Percentiles rank a stretch among this genome's conserved stretches.
phyloP scores from a whole-genome alignment of 768 basidiomycete genomes.

The Cystobasidium onofrii region DNA sequence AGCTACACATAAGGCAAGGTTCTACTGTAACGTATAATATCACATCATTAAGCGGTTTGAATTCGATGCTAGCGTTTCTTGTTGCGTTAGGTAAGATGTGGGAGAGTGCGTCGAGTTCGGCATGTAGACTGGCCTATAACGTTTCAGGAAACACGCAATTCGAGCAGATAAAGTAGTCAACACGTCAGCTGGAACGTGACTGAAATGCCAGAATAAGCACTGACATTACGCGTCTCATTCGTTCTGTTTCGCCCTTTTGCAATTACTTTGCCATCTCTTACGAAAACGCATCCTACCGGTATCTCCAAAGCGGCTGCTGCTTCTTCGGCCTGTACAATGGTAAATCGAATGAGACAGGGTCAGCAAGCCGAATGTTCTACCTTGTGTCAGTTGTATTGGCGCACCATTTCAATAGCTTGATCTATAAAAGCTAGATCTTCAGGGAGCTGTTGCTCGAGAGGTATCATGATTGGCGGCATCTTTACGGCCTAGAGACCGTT shows the following conservation, averaged over 20 bases:
- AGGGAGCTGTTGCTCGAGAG: conserved; percentile 44
- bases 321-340: conserved; percentile 51
- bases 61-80: conserved; percentile 49
- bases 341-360: too few species aligned
- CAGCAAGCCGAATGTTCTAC: too few species aligned
- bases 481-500: neutral
- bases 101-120: conserved; percentile 94
- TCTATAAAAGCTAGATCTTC: conserved; percentile 61
- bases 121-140: conserved; percentile 88
- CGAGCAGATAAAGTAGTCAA: too few species aligned
- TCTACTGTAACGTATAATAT: conserved; percentile 96
- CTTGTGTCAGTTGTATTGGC: neutral
- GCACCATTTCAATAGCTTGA: conserved; percentile 72
- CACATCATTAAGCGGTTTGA: conserved; percentile 65
- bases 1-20: conserved; percentile 98
- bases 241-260: conserved; percentile 86
- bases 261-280: conserved; percentile 65
- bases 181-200: too few species aligned
- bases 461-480: conserved; percentile 38
- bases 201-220: neutral
- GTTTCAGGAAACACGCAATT: too few species aligned
- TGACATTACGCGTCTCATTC: conserved; percentile 82
- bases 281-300: conserved; percentile 93
- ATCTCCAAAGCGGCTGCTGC: conserved; percentile 79
- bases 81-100: conserved; percentile 60